These are phyloP conservation scores for Nicotiana benthamiana DNA, from an alignment of 257 asterid genomes.

Conservation along the genomic window DNA sequence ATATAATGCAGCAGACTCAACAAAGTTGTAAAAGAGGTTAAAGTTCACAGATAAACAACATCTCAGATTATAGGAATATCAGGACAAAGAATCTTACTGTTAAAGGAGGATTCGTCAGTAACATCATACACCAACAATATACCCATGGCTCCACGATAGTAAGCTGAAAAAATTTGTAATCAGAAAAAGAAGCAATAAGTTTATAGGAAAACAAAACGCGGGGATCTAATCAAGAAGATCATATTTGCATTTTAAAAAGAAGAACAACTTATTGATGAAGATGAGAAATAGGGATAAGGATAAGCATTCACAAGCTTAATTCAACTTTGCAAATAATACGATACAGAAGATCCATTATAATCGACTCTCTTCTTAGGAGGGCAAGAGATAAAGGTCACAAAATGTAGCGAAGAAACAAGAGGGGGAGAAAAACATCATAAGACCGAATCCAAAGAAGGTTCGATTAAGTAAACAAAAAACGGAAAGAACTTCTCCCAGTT, in stretches of 20 bases:
- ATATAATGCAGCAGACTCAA: background rate
- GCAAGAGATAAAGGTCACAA: background rate
- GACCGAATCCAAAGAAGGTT: background rate
- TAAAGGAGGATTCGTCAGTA: slow-evolving; percentile 36
- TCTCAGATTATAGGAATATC: background rate
- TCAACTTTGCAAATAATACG: background rate
- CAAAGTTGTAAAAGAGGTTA: background rate
- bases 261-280: background rate
- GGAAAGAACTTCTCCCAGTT: background rate
- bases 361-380: background rate
- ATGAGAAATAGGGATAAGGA: background rate
- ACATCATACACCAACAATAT: slow-evolving; percentile 40
- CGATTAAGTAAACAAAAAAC: background rate
- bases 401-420: background rate
- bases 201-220: background rate
- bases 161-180: slow-evolving; percentile 22
- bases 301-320: background rate
- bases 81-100: slow-evolving; percentile 25
- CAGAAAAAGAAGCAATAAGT: background rate
- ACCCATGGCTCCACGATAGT: slow-evolving; percentile 46
- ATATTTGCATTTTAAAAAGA: background rate
- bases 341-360: background rate
- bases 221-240: background rate
- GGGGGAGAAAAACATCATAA: background rate
- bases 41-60: background rate